These are phyloP conservation scores for Pseudogymnoascus sp. DNA, from an alignment of 2,329 filamentous ascomycete genomes.

Conservation along the genomic window DNA sequence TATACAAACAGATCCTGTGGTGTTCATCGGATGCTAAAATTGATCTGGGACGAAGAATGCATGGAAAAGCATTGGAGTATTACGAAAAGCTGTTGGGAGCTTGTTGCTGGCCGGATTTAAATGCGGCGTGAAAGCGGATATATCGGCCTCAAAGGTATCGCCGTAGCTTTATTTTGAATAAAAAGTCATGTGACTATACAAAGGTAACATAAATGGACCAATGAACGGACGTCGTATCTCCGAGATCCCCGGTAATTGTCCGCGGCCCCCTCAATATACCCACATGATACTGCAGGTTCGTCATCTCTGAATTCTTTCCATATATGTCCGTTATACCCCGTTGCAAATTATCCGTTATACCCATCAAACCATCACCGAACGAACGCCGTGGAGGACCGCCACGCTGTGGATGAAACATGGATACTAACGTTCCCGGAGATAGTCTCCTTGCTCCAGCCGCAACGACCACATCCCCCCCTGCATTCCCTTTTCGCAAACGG, in stretches of 20 bases:
- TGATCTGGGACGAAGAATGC: neutral
- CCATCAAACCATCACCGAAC: neutral
- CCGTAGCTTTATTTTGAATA: neutral
- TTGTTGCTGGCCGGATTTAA: neutral
- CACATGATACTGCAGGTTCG: neutral
- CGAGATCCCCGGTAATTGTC: constrained; percentile 2
- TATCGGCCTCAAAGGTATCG: neutral
- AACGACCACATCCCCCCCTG: neutral
- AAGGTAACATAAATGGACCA: neutral
- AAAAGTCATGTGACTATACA: neutral
- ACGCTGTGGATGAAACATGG: neutral
- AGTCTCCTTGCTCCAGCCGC: neutral
- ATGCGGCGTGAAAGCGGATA: neutral
- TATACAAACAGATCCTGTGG: neutral
- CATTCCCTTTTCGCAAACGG: constrained; percentile 20
- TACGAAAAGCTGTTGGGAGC: neutral
- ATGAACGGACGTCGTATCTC: neutral
- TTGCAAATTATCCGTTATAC: neutral
- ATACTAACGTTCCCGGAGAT: neutral
- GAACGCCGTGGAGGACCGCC: neutral
- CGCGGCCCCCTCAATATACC: neutral
- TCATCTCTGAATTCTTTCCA: neutral
- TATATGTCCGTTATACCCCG: constrained; percentile 2
- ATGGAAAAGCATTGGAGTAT: neutral
- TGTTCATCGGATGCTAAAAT: neutral